Conservation (phyloP, 495 filamentous ascomycete species). For the Xylaria bambusicola region DNA sequence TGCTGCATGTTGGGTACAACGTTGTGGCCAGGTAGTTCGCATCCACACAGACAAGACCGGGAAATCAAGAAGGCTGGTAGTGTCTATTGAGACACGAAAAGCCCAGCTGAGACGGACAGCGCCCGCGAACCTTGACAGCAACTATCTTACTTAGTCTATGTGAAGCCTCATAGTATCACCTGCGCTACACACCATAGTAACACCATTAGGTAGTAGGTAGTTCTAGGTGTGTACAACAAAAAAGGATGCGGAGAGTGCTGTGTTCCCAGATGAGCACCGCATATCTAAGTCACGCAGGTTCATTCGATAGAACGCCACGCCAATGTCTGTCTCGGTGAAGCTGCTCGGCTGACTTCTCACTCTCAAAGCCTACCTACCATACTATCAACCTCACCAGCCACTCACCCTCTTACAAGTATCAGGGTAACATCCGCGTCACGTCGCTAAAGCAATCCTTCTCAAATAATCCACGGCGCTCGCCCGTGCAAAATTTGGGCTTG, state of each 20-base stretch:
- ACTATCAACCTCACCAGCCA: not conserved
- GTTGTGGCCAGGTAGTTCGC: no score
- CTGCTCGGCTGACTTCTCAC: not conserved
- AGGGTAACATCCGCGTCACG: constrained; percentile 9
- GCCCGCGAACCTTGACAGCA: not conserved
- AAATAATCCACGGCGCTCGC: not conserved
- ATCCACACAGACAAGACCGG: not conserved
- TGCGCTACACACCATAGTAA: no score
- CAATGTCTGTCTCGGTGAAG: not conserved
- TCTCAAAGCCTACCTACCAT: not conserved
- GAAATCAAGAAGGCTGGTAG: not conserved
- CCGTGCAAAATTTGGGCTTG: constrained; percentile 2
- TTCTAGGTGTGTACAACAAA: no score
- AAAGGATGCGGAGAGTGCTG: no score
- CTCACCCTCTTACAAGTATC: constrained; percentile 16
- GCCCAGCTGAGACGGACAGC: not conserved
- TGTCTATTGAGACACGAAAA: not conserved
- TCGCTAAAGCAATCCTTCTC: constrained; percentile 1
- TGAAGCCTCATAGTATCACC: not conserved
- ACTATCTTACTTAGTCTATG: no score
- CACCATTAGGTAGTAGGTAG: no score
- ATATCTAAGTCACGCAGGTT: not conserved
- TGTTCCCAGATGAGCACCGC: no score
- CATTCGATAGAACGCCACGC: not conserved
- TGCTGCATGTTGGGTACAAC: not conserved